These are phyloP conservation scores for Fusarium nelsonii DNA, from an alignment of 2,329 filamentous ascomycete genomes.

Conservation along the genomic window DNA sequence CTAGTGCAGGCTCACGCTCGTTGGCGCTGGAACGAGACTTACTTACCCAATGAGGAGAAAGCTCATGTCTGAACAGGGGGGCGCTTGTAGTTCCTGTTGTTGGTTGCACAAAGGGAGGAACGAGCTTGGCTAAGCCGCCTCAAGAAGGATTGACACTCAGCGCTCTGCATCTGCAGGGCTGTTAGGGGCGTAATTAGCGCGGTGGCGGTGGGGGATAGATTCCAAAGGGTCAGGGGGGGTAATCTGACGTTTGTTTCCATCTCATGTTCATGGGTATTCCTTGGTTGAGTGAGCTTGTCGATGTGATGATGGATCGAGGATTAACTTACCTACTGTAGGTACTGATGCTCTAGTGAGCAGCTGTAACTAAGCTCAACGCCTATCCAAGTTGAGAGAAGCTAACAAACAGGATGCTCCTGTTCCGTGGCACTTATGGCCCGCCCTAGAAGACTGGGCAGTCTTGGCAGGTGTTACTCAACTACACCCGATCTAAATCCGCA, in stretches of 20 bases:
- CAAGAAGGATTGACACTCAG: conserved; percentile 27
- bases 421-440: background rate
- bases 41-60: conserved; percentile 14
- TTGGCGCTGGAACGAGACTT: conserved; percentile 32
- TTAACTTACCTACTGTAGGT: background rate
- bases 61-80: conserved; percentile 24
- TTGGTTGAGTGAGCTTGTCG: conserved; percentile 1
- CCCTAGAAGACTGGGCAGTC: background rate
- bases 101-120: conserved; percentile 34
- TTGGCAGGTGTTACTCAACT: background rate
- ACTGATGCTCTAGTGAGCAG: background rate
- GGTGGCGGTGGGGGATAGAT: conserved; percentile 31
- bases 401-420: background rate
- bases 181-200: conserved; percentile 38
- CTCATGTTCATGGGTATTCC: conserved; percentile 14
- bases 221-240: background rate
- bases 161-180: conserved; percentile 32
- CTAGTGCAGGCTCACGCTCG: conserved; percentile 20
- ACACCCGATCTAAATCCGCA: background rate
- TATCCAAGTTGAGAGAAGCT: background rate
- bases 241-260: conserved; percentile 35
- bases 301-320: conserved; percentile 9
- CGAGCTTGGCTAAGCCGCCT: conserved; percentile 15
- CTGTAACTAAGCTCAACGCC: background rate
- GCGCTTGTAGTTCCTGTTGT: conserved; percentile 41